Evolutionary conservation across 257 asterid species (phyloP).

Genomic region (Anisodus acutangulus): DNA sequence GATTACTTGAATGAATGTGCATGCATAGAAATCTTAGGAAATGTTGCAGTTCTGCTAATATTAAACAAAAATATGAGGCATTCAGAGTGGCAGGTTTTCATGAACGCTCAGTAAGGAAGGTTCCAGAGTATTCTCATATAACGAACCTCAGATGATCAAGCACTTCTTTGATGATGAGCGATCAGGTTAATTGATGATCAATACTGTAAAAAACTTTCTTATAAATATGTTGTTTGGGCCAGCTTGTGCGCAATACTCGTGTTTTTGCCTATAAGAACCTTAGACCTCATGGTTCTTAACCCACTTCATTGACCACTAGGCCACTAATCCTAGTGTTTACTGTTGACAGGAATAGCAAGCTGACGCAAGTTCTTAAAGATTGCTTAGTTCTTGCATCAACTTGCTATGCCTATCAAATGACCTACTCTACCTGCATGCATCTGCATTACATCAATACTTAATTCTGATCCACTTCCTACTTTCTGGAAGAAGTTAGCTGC

Average conservation of each 20-base stretch:
- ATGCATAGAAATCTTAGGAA: background rate
- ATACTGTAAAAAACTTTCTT: too few relatives aligned
- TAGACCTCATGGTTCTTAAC: too few relatives aligned
- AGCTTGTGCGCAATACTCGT: too few relatives aligned
- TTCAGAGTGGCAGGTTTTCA: background rate
- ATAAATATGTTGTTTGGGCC: too few relatives aligned
- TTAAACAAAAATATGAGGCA: background rate
- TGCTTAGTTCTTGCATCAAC: background rate
- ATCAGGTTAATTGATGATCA: background rate
- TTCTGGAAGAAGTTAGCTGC: background rate
- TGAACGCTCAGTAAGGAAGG: background rate
- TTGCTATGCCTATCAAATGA: background rate
- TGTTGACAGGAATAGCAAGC: slow-evolving; percentile 28
- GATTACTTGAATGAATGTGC: background rate
- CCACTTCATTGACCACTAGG: background rate
- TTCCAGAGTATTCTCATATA: background rate
- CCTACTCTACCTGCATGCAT: background rate
- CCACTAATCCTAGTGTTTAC: background rate
- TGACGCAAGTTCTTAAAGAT: slow-evolving; percentile 38
- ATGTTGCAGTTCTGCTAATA: background rate
- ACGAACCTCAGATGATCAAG: background rate
- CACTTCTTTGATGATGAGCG: background rate
- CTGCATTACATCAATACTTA: background rate
- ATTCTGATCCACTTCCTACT: slow-evolving; percentile 11
- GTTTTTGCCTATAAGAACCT: too few relatives aligned